A percentile compares a stretch with the other conserved stretches of the same genome.
Evolutionary conservation across 1,284 basidiomycete genomes (phyloP).

Genomic region (Moesziomyces sp.): DNA sequence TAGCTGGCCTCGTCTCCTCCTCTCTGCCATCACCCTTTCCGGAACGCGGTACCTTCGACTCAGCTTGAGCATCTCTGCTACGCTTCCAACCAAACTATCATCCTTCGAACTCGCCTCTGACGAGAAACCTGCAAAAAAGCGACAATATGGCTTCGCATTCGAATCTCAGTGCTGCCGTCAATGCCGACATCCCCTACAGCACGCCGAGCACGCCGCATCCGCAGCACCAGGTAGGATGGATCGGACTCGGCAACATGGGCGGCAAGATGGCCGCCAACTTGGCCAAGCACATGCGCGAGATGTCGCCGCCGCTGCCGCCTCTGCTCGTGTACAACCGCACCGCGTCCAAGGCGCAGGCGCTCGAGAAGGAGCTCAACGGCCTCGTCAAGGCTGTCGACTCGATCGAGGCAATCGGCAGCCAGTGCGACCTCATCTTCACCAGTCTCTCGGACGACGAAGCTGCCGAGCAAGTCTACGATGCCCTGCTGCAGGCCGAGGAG

Average conservation of each 20-base stretch:
- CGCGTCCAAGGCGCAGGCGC: constrained; percentile 72
- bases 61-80: not conserved
- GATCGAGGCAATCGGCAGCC: constrained; percentile 73
- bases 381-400: constrained; percentile 73
- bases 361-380: constrained; percentile 72
- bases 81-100: too few relatives aligned
- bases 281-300: constrained; percentile 71
- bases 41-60: not conserved
- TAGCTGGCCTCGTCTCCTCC: not conserved
- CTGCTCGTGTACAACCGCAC: constrained; percentile 76
- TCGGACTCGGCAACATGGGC: constrained; percentile 73
- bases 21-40: not conserved
- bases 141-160: constrained; percentile 27
- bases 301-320: constrained; percentile 45
- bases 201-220: constrained; percentile 50
- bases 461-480: constrained; percentile 76
- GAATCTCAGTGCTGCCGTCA: constrained; percentile 14
- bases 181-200: constrained; percentile 48
- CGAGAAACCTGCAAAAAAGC: not conserved
- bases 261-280: constrained; percentile 79
- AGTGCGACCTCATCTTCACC: constrained; percentile 84
- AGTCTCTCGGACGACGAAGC: constrained; percentile 80
- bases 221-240: constrained; percentile 54
- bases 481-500: constrained; percentile 72
- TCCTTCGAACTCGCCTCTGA: not conserved